Percentiles rank a stretch among this genome's conserved stretches.
Conservation (phyloP, 768 basidiomycete genomes). For the Trametes punicea region DNA sequence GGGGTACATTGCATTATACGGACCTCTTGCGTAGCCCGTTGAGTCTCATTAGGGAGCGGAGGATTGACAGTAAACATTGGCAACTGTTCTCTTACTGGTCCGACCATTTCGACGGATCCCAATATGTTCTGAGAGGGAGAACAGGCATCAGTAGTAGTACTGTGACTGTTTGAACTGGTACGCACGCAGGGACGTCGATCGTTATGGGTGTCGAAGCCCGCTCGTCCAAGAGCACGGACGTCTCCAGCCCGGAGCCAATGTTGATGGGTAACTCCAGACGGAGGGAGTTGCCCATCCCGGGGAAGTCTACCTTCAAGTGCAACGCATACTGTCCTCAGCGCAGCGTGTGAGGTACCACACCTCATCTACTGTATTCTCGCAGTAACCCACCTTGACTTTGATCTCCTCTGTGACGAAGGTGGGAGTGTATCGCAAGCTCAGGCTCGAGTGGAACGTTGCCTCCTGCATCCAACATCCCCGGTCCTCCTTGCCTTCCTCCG, state of each 20-base stretch:
- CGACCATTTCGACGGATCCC: slow-evolving; percentile 5
- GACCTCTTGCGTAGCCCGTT: too few relatives aligned
- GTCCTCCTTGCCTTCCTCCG: slow-evolving; percentile 16
- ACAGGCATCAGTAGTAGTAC: not conserved
- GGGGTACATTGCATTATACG: too few relatives aligned
- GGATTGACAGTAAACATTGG: too few relatives aligned
- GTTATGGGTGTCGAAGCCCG: not conserved
- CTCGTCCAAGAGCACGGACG: slow-evolving; percentile 4
- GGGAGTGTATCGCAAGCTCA: slow-evolving; percentile 16
- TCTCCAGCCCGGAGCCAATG: slow-evolving; percentile 16
- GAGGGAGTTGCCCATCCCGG: slow-evolving; percentile 20
- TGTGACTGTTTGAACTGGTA: not conserved
- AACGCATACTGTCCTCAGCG: slow-evolving; percentile 8
- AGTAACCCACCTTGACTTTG: slow-evolving; percentile 14
- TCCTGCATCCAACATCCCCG: slow-evolving; percentile 22
- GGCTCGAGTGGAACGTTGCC: slow-evolving; percentile 16
- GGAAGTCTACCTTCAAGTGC: slow-evolving; percentile 20
- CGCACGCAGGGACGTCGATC: slow-evolving; percentile 13
- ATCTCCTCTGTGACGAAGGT: slow-evolving; percentile 17
- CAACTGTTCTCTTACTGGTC: too few relatives aligned
- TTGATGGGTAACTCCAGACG: slow-evolving; percentile 19
- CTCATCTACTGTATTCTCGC: not conserved
- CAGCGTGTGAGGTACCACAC: not conserved
- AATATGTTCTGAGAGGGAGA: slow-evolving; percentile 1
- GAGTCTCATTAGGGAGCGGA: too few relatives aligned